Conservation (phyloP, 163 green algal species). For the Chlorella variabilis region DNA sequence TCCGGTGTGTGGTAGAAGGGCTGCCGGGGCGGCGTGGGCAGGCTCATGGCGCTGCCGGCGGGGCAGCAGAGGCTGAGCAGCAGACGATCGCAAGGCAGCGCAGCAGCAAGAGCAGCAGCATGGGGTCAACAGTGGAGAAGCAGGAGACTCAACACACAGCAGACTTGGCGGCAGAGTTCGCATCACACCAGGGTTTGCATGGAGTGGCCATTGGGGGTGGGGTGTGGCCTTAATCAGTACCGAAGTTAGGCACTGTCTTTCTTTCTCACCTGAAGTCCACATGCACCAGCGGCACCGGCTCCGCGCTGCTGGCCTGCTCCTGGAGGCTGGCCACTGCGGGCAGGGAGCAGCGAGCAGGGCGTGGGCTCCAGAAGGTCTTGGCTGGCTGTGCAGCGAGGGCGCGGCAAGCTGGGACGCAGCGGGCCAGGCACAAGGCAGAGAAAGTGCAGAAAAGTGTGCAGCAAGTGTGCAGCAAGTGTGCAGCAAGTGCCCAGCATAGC, state of each 20-base stretch:
- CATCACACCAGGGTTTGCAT: too few relatives aligned
- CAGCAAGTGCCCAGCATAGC: too few relatives aligned
- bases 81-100: neutral
- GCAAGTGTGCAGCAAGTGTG: too few relatives aligned
- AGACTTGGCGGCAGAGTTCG: too few relatives aligned
- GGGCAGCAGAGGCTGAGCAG: conserved; percentile 44
- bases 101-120: neutral
- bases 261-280: conserved; percentile 58
- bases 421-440: neutral
- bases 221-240: too few relatives aligned
- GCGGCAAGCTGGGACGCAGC: neutral
- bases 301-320: conserved; percentile 28
- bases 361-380: neutral
- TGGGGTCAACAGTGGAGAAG: too few relatives aligned
- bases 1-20: conserved; percentile 57
- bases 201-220: too few relatives aligned
- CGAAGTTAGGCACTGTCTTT: too few relatives aligned
- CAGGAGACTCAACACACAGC: too few relatives aligned
- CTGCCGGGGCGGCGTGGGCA: conserved; percentile 41
- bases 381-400: too few relatives aligned
- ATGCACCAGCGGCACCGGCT: conserved; percentile 49
- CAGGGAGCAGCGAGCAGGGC: neutral
- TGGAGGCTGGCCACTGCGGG: conserved; percentile 32
- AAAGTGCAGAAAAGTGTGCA: neutral
- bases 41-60: neutral